Base-by-base conservation (phyloP, 306 rosid genomes). In the Pyrus bretschneideri region DNA sequence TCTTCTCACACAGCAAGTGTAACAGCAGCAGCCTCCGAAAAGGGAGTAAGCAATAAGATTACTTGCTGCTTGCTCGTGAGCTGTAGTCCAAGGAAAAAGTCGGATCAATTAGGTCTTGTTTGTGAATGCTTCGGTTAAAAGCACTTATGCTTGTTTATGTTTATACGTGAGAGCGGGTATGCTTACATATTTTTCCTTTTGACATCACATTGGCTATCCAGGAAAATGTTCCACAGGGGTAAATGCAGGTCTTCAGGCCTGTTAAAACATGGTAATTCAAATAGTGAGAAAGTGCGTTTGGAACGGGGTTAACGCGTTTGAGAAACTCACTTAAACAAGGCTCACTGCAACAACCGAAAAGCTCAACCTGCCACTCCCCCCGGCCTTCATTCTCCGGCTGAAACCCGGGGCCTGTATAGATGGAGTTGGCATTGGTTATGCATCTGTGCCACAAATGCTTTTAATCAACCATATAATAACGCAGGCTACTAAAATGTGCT, bases 201-300 rank as follows among this genome's bases (percentile, higher is more conserved):
- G 78, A 49, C 42, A 74, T 79, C 74, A 40, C 30, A 22, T 72
- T 73, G 49, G 82, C 80, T 54, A 81, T 76, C 86, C 79, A 60
- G 27, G 87, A 83, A 81, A 86, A 83, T 71, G 87, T 81, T 72
- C 85, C 87, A 46, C 87, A 86, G 3, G 87, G 87, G 58, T 81
- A 86, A 5, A 83, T n/a, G 72, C 67, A 81, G 23, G 86, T 83
- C 82, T 83, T 86, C 63, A 81, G 33, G 58, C 85, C 84, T 83
- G 69, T 23, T 46, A 1, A 25, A 18, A 17, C 38, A 23, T 38
- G 17, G 40, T 18, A 62, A 3, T 18, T 62, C 35, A 5, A 14
- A 21, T 8, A 30, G 12, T 57, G 62, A 57, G 15, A 3, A 22
- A 57, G 62, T 3, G 29, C 2, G 22, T 52, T 8, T 63, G 31